These are phyloP conservation scores for Fusarium mundagurra DNA, from an alignment of 2,329 filamentous ascomycete genomes.

Conservation along the genomic window DNA sequence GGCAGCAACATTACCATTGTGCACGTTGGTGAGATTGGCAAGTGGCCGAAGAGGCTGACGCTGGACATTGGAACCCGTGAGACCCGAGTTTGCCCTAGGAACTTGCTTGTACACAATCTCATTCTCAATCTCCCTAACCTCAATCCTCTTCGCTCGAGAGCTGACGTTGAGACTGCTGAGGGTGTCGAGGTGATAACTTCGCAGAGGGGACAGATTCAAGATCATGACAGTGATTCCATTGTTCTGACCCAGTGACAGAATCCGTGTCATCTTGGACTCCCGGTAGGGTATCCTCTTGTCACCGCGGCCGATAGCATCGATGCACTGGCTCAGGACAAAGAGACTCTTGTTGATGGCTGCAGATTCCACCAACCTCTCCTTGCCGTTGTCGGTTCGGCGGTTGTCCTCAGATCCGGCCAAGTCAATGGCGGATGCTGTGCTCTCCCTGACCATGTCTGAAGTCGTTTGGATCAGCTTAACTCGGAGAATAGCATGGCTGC, in stretches of 20 bases:
- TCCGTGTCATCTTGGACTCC: slow-evolving; percentile 97
- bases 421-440: slow-evolving; percentile 92
- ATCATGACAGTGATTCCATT: slow-evolving; percentile 97
- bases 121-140: slow-evolving; percentile 94
- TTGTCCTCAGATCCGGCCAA: slow-evolving; percentile 97
- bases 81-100: slow-evolving; percentile 61
- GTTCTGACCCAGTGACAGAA: slow-evolving; percentile 91
- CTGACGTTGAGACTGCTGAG: slow-evolving; percentile 94
- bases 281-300: slow-evolving; percentile 87
- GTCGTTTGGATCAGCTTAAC: slow-evolving; percentile 86
- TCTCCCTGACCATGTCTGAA: slow-evolving; percentile 73
- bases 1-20: slow-evolving; percentile 64
- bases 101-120: slow-evolving; percentile 87
- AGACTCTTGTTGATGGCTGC: slow-evolving; percentile 98
- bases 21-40: slow-evolving; percentile 78
- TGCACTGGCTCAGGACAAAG: slow-evolving; percentile 93
- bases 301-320: slow-evolving; percentile 86
- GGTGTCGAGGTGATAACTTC: slow-evolving; percentile 92
- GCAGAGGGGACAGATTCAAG: slow-evolving; percentile 89
- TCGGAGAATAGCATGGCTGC: slow-evolving; percentile 89
- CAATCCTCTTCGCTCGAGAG: slow-evolving; percentile 94
- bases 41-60: slow-evolving; percentile 85
- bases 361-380: slow-evolving; percentile 91
- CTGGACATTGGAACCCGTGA: slow-evolving; percentile 53
- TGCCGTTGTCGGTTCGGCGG: slow-evolving; percentile 90